Conservation (phyloP, 2,329 filamentous ascomycete species). For the Phialophora chinensis region DNA sequence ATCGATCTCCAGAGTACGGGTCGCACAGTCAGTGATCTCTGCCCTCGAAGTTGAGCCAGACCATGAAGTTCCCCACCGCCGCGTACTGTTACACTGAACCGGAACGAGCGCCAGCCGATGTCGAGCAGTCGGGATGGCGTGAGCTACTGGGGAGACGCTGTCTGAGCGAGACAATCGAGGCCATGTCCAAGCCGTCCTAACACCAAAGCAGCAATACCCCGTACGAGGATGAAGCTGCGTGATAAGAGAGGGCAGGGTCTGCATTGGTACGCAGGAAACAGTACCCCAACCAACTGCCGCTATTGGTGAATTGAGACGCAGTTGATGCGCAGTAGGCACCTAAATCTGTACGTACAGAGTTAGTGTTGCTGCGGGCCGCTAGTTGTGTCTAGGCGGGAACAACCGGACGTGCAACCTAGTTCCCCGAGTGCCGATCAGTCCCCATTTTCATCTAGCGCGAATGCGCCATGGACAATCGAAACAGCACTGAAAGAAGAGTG, state of each 20-base stretch:
- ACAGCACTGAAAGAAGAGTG: not conserved
- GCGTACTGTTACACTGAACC: constrained; percentile 1
- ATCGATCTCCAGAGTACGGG: not conserved
- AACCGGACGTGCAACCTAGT: not conserved
- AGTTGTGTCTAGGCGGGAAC: not conserved
- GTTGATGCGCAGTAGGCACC: not conserved
- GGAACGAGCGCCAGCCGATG: not conserved
- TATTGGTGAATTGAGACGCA: not conserved
- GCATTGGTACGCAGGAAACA: not conserved
- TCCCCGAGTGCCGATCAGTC: not conserved
- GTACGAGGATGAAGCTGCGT: not conserved
- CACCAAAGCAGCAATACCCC: not conserved
- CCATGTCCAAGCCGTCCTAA: not conserved
- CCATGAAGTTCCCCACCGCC: not conserved
- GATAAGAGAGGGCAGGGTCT: not conserved
- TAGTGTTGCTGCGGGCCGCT: not conserved
- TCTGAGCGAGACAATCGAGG: not conserved
- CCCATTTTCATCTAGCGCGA: not conserved
- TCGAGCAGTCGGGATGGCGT: constrained; percentile 1
- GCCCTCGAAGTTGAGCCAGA: not conserved
- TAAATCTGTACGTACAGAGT: not conserved
- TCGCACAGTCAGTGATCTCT: not conserved
- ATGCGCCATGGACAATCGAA: not conserved
- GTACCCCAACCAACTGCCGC: not conserved
- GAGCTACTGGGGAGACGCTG: not conserved